These are phyloP conservation scores for Linaria vulgaris DNA, from an alignment of 257 asterid species.

Conservation along the genomic window DNA sequence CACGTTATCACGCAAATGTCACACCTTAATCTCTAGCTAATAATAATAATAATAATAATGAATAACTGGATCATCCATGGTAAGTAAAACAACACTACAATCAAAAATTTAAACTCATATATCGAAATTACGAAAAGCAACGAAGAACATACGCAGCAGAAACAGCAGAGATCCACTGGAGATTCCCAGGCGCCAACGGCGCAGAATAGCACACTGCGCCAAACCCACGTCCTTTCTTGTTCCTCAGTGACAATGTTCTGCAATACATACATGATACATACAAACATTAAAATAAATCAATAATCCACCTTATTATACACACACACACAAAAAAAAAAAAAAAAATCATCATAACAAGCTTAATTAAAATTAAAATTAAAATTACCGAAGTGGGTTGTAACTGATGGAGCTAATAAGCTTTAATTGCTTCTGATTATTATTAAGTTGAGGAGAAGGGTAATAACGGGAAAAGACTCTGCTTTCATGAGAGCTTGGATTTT, in stretches of 20 bases:
- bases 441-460: conserved; percentile 33
- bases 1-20: not conserved
- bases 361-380: no score
- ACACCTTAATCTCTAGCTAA: not conserved
- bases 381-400: conserved; percentile 45
- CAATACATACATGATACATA: conserved; percentile 21
- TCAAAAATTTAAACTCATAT: no score
- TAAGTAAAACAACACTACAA: no score
- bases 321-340: not conserved
- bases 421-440: conserved; percentile 24
- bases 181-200: conserved; percentile 55
- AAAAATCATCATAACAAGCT: no score
- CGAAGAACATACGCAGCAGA: conserved; percentile 53
- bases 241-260: conserved; percentile 47
- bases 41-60: no score
- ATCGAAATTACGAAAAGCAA: conserved; percentile 13
- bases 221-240: conserved; percentile 35
- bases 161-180: conserved; percentile 70
- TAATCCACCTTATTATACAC: not conserved
- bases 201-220: conserved; percentile 64
- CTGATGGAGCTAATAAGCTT: conserved; percentile 30
- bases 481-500: conserved; percentile 28
- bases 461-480: conserved; percentile 27
- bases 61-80: no score
- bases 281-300: not conserved